phyloP scores from a whole-genome alignment of 495 filamentous ascomycete species.

The Aspergillus affinis region DNA sequence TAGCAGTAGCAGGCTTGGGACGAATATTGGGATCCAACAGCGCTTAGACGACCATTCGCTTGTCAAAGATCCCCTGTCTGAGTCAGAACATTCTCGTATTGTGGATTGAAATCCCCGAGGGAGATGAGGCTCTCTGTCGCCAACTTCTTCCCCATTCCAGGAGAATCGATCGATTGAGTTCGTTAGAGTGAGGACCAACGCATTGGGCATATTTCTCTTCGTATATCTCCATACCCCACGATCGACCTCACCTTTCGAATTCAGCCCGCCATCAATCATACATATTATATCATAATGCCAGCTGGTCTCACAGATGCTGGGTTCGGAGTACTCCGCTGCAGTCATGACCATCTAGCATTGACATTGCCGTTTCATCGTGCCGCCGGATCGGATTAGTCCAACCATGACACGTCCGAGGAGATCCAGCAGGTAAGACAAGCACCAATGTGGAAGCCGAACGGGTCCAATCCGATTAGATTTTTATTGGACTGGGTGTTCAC shows the following conservation, averaged over 20 bases:
- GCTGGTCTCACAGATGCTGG: not conserved
- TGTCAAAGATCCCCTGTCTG: too few relatives aligned
- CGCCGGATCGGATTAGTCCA: too few relatives aligned
- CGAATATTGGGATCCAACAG: not conserved
- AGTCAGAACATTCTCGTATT: not conserved
- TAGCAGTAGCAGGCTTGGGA: not conserved
- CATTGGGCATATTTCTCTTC: not conserved
- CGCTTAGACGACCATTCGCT: not conserved
- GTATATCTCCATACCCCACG: not conserved
- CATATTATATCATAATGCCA: not conserved
- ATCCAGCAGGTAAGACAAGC: too few relatives aligned
- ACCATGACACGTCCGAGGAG: not conserved
- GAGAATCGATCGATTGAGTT: not conserved
- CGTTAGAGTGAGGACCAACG: not conserved
- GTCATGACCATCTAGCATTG: not conserved
- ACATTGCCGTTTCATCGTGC: too few relatives aligned
- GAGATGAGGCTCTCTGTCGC: not conserved
- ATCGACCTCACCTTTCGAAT: not conserved
- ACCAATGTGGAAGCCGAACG: too few relatives aligned
- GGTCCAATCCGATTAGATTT: too few relatives aligned
- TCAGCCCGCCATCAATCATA: not conserved
- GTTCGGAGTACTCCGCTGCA: not conserved
- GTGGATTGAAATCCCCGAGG: not conserved
- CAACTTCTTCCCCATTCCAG: not conserved
- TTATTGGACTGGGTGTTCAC: too few relatives aligned